phyloP scores from a whole-genome alignment of 169 alveolate genomes.

The Miamiensis avidus region DNA sequence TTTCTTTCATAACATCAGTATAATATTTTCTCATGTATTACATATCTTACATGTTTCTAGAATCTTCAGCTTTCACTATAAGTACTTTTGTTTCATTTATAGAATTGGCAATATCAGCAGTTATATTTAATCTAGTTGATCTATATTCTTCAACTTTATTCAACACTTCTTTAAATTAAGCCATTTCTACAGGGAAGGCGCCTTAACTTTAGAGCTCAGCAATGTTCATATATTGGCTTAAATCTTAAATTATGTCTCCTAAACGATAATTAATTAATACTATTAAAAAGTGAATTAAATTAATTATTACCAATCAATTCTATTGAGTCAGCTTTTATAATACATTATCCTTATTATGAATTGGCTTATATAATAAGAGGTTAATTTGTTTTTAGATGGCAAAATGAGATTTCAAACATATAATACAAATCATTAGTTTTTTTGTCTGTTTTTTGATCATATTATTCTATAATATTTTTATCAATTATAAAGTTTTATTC shows the following conservation, averaged over 20 bases:
- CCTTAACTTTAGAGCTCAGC: constrained; percentile 45
- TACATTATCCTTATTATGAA: constrained; percentile 20
- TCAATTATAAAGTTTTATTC: constrained; percentile 38
- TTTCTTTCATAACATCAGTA: constrained; percentile 54
- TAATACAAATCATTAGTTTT: constrained; percentile 7
- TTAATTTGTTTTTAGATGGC: constrained; percentile 9
- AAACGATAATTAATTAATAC: not conserved
- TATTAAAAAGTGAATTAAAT: too few relatives aligned
- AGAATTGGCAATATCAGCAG: constrained; percentile 64
- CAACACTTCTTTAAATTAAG: constrained; percentile 33
- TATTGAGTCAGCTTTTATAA: constrained; percentile 48
- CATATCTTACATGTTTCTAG: constrained; percentile 61
- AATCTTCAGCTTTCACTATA: constrained; percentile 65
- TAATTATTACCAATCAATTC: constrained; percentile 38
- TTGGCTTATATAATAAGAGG: constrained; percentile 11
- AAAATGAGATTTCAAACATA: not conserved
- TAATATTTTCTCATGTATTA: constrained; percentile 53
- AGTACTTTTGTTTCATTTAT: constrained; percentile 50
- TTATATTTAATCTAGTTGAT: constrained; percentile 46
- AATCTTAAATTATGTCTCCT: constrained; percentile 58
- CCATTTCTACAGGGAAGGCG: constrained; percentile 52
- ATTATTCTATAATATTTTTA: constrained; percentile 1
- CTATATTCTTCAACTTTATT: constrained; percentile 46
- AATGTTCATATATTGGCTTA: constrained; percentile 43
- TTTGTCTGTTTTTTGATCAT: constrained; percentile 11